These are phyloP conservation scores for Boletus semigastroideus DNA, from an alignment of 1,284 basidiomycete genomes.

Conservation along the genomic window DNA sequence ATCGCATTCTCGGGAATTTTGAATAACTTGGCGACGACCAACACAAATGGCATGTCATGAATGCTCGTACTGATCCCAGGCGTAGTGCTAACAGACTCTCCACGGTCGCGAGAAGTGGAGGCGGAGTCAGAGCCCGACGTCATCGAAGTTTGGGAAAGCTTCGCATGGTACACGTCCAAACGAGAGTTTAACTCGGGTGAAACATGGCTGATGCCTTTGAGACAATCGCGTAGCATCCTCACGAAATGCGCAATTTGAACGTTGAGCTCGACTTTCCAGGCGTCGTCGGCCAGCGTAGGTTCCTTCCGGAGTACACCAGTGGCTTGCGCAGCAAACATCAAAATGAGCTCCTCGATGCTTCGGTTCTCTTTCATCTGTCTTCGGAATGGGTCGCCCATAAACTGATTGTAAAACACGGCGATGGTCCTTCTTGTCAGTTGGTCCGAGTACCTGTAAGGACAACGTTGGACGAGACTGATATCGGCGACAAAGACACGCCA, in stretches of 20 bases:
- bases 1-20: conserved; percentile 68
- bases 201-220: conserved; percentile 71
- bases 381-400: conserved; percentile 81
- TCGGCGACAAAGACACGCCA: conserved; percentile 22
- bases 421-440: conserved; percentile 85
- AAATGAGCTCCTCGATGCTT: conserved; percentile 95
- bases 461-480: conserved; percentile 4
- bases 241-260: conserved; percentile 89
- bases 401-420: conserved; percentile 88
- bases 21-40: conserved; percentile 74
- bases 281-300: conserved; percentile 68
- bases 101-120: conserved; percentile 52
- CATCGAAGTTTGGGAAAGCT: conserved; percentile 62
- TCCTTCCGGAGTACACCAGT: conserved; percentile 85
- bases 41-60: conserved; percentile 74
- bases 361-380: conserved; percentile 93
- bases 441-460: conserved; percentile 70
- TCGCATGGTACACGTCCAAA: conserved; percentile 81
- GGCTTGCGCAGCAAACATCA: conserved; percentile 92
- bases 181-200: conserved; percentile 81
- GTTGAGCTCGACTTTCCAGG: conserved; percentile 92
- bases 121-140: conserved; percentile 71
- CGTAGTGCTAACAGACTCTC: conserved; percentile 47
- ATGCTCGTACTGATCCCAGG: conserved; percentile 49
- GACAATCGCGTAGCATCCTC: conserved; percentile 78